Conservation (phyloP, 345 rosid genomes). For the Viola odorata region DNA sequence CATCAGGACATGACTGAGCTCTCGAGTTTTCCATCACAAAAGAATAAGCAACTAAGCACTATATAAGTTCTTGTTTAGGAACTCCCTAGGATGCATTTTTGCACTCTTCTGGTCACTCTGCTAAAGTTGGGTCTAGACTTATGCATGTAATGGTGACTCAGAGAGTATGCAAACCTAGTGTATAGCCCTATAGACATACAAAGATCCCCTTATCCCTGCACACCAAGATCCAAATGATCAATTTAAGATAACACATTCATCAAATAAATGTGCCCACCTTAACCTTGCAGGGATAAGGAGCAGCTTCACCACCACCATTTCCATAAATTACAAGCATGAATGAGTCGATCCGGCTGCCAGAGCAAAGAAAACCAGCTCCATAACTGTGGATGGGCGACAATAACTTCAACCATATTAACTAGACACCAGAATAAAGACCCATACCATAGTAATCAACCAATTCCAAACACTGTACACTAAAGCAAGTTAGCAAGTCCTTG, state of each 20-base stretch:
- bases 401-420: slow-evolving; percentile 45
- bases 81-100: not conserved
- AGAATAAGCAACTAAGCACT: slow-evolving; percentile 8
- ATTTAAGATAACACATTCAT: slow-evolving; percentile 76
- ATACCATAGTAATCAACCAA: slow-evolving; percentile 26
- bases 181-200: slow-evolving; percentile 5
- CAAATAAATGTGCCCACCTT: slow-evolving; percentile 96
- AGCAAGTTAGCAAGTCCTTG: slow-evolving; percentile 8
- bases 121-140: no score
- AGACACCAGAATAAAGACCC: slow-evolving; percentile 35
- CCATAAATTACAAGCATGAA: slow-evolving; percentile 27
- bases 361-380: slow-evolving; percentile 68
- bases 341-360: slow-evolving; percentile 93
- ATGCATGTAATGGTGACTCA: no score
- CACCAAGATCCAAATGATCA: slow-evolving; percentile 53
- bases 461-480: slow-evolving; percentile 17
- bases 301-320: slow-evolving; percentile 40
- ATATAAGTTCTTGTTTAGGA: not conserved
- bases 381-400: slow-evolving; percentile 61
- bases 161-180: not conserved
- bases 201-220: slow-evolving; percentile 91
- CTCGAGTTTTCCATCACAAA: not conserved
- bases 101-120: no score
- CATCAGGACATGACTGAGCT: not conserved
- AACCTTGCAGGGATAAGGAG: slow-evolving; percentile 97